These are phyloP conservation scores for Iris pallida DNA, from an alignment of 116 monocot genomes.

Conservation along the genomic window DNA sequence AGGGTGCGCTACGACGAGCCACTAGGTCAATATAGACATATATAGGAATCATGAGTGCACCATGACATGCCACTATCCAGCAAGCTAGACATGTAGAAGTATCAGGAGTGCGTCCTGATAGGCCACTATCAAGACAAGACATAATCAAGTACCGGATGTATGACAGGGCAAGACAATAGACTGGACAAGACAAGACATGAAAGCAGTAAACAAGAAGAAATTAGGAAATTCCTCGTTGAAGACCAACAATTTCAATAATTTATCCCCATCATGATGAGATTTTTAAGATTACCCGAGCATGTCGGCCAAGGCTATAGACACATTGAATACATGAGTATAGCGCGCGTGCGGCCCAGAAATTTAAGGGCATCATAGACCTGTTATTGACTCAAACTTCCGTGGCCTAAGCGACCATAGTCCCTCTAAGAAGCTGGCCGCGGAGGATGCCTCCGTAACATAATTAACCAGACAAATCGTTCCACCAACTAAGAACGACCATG, in stretches of 20 bases:
- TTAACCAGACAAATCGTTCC: neutral
- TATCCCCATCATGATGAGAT: slow-evolving; percentile 10
- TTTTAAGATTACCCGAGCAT: slow-evolving; percentile 1
- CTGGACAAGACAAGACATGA: too few species aligned
- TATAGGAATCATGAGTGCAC: too few species aligned
- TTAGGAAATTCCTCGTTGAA: too few species aligned
- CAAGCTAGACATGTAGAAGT: too few species aligned
- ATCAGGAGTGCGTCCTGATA: too few species aligned
- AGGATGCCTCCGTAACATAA: neutral
- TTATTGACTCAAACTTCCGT: neutral
- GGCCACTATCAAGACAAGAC: too few species aligned
- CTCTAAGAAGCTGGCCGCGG: neutral
- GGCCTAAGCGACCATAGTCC: neutral
- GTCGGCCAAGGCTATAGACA: slow-evolving; percentile 7
- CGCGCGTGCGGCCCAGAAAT: slow-evolving; percentile 13
- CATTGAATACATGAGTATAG: slow-evolving; percentile 9
- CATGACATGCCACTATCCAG: too few species aligned
- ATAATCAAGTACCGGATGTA: too few species aligned
- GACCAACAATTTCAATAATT: slow-evolving; percentile 7
- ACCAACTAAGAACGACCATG: slow-evolving; percentile 1
- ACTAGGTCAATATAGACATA: too few species aligned
- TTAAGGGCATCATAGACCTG: slow-evolving; percentile 21
- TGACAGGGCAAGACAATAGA: too few species aligned
- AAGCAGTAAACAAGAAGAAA: too few species aligned
- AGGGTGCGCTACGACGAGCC: too few species aligned